Percentiles rank a stretch among this genome's conserved stretches.
These are phyloP conservation scores for Mycena haematopus DNA, from an alignment of 768 basidiomycete genomes.

Conservation along the genomic window DNA sequence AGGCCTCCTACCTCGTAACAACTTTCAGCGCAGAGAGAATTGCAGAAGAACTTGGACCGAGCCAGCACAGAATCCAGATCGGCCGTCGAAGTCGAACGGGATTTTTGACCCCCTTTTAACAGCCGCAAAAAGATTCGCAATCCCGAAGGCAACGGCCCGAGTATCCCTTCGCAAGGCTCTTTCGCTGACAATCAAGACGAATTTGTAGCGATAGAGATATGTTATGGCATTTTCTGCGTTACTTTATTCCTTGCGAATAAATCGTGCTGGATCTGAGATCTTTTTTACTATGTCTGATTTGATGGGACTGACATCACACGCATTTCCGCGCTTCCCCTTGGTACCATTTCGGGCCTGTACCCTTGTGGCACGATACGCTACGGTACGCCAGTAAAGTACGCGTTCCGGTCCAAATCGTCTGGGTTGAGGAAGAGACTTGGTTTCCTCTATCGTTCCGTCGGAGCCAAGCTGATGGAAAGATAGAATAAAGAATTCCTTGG, in stretches of 20 bases:
- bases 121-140: conserved; percentile 23
- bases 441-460: background rate
- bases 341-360: conserved; percentile 6
- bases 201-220: conserved; percentile 21
- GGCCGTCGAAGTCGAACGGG: conserved; percentile 26
- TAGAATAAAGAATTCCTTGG: background rate
- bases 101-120: conserved; percentile 27
- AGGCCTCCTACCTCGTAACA: conserved; percentile 11
- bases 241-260: conserved; percentile 25
- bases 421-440: no score
- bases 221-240: conserved; percentile 24
- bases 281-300: background rate
- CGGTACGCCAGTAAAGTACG: no score
- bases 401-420: no score
- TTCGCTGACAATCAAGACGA: conserved; percentile 21
- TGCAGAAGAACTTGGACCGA: conserved; percentile 15
- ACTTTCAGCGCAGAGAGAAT: conserved; percentile 15
- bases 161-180: background rate
- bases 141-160: conserved; percentile 25
- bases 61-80: conserved; percentile 20
- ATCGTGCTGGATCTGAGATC: conserved; percentile 15
- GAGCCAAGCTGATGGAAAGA: conserved; percentile 11
- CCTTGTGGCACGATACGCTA: no score
- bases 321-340: conserved; percentile 21
- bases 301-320: conserved; percentile 9